These are phyloP conservation scores for Suhomyces taliae DNA, from an alignment of 1,139 yeast species.

Conservation along the genomic window DNA sequence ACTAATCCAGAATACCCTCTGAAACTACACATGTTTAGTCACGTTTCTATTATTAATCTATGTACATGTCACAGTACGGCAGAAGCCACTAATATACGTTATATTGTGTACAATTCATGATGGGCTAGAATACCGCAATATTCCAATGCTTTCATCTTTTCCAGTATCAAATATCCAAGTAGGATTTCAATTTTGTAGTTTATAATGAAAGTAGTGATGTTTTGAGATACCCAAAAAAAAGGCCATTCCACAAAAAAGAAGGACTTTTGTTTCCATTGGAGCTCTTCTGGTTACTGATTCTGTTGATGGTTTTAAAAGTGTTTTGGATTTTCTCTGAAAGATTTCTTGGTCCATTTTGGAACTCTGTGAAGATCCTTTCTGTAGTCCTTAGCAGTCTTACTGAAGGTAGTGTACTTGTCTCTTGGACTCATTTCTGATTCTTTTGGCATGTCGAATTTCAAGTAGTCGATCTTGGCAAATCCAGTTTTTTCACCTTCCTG, in stretches of 20 bases:
- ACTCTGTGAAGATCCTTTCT: constrained; percentile 85
- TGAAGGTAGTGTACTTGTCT: constrained; percentile 88
- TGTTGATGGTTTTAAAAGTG: constrained; percentile 49
- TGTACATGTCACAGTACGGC: background rate
- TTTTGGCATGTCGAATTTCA: constrained; percentile 65
- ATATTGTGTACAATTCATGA: background rate
- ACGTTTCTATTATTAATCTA: background rate
- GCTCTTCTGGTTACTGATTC: too few species aligned
- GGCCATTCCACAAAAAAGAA: too few species aligned
- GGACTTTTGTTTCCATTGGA: too few species aligned
- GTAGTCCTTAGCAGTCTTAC: constrained; percentile 70
- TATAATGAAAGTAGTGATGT: background rate
- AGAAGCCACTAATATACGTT: background rate
- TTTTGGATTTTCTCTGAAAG: constrained; percentile 78
- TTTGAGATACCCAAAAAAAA: background rate
- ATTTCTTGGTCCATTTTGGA: constrained; percentile 87
- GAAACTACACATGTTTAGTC: background rate
- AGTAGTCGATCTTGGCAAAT: constrained; percentile 53
- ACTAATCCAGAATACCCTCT: too few species aligned
- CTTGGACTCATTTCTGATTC: constrained; percentile 75
- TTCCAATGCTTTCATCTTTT: too few species aligned
- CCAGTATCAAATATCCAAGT: too few species aligned
- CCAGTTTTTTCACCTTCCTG: constrained; percentile 42
- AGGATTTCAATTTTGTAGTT: background rate
- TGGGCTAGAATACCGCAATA: background rate